Base-by-base conservation (phyloP, 2,329 filamentous ascomycete genomes). In the Scytalidium lignicola region DNA sequence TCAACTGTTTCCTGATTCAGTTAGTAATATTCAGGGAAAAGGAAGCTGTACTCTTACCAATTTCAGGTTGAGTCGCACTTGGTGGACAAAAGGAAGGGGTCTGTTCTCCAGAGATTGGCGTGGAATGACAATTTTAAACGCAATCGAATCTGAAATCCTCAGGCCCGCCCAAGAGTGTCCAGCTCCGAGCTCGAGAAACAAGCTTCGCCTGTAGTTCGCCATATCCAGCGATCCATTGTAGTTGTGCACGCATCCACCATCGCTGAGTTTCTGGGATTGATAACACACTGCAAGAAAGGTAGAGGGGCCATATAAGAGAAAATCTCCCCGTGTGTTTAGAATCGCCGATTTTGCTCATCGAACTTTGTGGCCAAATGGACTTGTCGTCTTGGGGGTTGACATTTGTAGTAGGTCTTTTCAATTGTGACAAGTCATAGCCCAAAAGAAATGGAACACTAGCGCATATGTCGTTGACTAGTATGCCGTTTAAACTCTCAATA, bases 231-330 rank as follows among this genome's bases (percentile, higher is more conserved):
- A 53, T 46, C 50, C 48, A 51, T 29, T 43, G 15, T 39, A 55
- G 28, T 19, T 53, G 53, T 10, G 46, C 48, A 18, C 47, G 42
- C 45, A 55, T 49, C 53, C 53, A 55, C 18, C 17, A 6, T 13
- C 48, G 45, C 29, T 55, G 53, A 10, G 19, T 22, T 43, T 53
- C 46, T 19, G 53, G 44, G 5, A 48, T 22, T 3, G 46, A 48
- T 17, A 29, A 3, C 18, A 48, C 50, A 39, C 53, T 55, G 22
- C 43, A 49, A 7, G 48, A 37, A 17, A 55, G 2, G 19, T 55
- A 49, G 10, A 55, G 37, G 13, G 53, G 53, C 53, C 53, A 55
- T 41, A 55, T 48, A 20, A 53, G 51, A 9, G 53, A 55, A n/a
- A 51, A 55, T 44, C 18, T 51, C 12, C 53, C 53, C 3, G 46